phyloP scores from a whole-genome alignment of 768 basidiomycete species.

The Naganishia kalamii region DNA sequence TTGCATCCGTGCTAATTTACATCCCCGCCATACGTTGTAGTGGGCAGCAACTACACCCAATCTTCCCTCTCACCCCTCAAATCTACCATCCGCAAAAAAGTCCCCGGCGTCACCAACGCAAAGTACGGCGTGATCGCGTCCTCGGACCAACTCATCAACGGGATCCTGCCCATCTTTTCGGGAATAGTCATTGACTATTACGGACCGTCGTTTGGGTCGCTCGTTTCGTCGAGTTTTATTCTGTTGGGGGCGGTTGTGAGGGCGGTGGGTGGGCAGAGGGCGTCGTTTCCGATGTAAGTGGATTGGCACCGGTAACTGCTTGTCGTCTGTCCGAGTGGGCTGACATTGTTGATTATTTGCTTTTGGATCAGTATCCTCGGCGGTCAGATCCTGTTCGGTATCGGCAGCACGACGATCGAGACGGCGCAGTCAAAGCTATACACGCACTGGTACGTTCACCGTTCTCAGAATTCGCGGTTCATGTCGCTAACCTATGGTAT shows the following conservation, averaged over 20 bases:
- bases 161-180: constrained; percentile 41
- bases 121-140: constrained; percentile 41
- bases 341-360: no score
- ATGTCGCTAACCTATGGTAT: background rate
- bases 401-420: constrained; percentile 43
- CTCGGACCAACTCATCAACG: constrained; percentile 40
- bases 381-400: constrained; percentile 40
- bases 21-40: background rate
- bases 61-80: constrained; percentile 11
- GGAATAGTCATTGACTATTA: constrained; percentile 45
- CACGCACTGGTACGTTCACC: constrained; percentile 35
- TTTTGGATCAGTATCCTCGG: constrained; percentile 23
- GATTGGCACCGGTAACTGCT: background rate
- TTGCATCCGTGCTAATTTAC: background rate
- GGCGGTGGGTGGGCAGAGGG: background rate
- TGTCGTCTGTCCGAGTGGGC: no score
- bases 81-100: constrained; percentile 14
- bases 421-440: constrained; percentile 40
- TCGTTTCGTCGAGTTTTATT: constrained; percentile 36
- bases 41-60: constrained; percentile 9
- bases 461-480: constrained; percentile 22
- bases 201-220: constrained; percentile 29
- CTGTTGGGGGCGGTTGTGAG: constrained; percentile 34
- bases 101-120: constrained; percentile 26
- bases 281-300: constrained; percentile 8